Base-by-base conservation (phyloP, 2,329 filamentous ascomycete genomes). In the Neofusicoccum sp. region DNA sequence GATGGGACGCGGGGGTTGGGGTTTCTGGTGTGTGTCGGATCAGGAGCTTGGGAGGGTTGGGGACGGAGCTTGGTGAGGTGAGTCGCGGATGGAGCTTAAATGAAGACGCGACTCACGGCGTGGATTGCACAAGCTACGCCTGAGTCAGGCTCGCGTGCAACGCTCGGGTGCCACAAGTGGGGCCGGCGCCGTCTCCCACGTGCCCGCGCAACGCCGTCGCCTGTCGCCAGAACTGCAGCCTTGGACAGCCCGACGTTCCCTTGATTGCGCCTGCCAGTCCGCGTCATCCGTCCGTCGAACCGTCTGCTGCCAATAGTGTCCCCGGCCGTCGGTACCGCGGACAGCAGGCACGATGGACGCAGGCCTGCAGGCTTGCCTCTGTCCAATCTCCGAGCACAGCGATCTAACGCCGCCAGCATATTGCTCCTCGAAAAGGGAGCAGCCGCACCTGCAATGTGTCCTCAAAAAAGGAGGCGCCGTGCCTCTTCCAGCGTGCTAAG, bases 381-480 rank as follows among this genome's bases (percentile, higher is more conserved):
- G 24, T 56, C 51, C 51, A 56, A 56, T 56, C 38, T 56, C 51
- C 51, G 51, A 56, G 38, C 38, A 31, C 34, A 56, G 51, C 51
- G 51, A 56, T 56, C 36, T 43, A 56, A 56, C 51, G 31, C 51
- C 51, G 51, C 28, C 51, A 24, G 7, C 31, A 28, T 56, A 56
- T 56, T 56, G 51, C 28, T 30, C 11, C 51, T 16, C 38, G 6
- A 26, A 54, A 43, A 43, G 28, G 51, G 38, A 20, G 36, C 12
- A 24, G 28, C 34, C 14, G 30, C 12, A 14, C 14, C 12, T 30
- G 28, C 26, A 44, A 56, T 56, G n/a, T 43, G 14, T 43, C 28
- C 51, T 24, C 36, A 56, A 26, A 38, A 41, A 54, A 41, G 36
- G 36, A 43, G 49, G 38, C 36, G 7, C 26, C 34, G 45, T 4